phyloP scores from a whole-genome alignment of 192 early-diverging fungal species.

The Dissophora globulifera region DNA sequence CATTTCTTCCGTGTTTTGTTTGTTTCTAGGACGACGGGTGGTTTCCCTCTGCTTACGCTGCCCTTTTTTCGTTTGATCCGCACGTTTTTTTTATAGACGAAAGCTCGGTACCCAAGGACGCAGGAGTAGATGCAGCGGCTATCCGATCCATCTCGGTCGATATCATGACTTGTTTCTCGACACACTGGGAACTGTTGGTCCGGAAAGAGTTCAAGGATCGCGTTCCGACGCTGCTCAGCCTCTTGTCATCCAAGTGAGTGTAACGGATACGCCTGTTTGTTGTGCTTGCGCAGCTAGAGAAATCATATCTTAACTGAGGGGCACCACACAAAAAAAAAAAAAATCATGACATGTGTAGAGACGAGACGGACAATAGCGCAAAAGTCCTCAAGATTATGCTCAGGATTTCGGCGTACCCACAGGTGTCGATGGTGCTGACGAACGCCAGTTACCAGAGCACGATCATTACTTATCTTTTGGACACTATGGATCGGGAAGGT shows the following conservation, averaged over 20 bases:
- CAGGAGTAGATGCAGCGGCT: slow-evolving; percentile 21
- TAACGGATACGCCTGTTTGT: no score
- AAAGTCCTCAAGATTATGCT: slow-evolving; percentile 43
- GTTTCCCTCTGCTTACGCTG: no score
- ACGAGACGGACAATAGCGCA: slow-evolving; percentile 25
- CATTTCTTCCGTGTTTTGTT: no score
- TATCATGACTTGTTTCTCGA: slow-evolving; percentile 45
- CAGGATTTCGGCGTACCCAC: slow-evolving; percentile 36
- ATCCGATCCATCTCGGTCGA: slow-evolving; percentile 38
- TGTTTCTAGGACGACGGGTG: no score
- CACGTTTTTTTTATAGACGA: no score
- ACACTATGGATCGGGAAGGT: slow-evolving; percentile 26
- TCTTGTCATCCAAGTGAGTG: slow-evolving; percentile 40
- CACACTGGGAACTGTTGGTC: slow-evolving; percentile 24
- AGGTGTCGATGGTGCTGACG: slow-evolving; percentile 34
- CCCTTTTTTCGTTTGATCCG: no score
- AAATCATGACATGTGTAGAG: slow-evolving; percentile 21
- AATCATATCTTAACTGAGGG: no score
- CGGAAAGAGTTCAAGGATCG: slow-evolving; percentile 47
- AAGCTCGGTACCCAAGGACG: slow-evolving; percentile 19
- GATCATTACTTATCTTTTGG: slow-evolving; percentile 24
- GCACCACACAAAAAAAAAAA: no score
- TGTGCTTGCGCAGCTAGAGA: no score
- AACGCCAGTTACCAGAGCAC: slow-evolving; percentile 29
- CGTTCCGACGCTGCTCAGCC: slow-evolving; percentile 26